Conservation (phyloP, 768 basidiomycete genomes). For the Xerocomus brunneocitrinus region DNA sequence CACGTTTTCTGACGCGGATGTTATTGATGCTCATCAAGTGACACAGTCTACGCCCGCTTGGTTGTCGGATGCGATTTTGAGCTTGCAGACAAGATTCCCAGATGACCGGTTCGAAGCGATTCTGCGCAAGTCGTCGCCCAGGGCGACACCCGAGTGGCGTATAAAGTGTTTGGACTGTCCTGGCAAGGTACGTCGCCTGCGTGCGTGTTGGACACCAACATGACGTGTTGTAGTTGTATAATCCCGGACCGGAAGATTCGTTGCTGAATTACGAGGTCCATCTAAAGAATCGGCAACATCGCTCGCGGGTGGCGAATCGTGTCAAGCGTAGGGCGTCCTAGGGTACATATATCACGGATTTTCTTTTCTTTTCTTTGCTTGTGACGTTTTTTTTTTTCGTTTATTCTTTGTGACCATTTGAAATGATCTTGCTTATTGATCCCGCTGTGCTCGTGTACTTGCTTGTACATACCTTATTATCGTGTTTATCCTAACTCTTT, state of each 20-base stretch:
- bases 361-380: neutral
- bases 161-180: slow-evolving; percentile 91
- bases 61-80: slow-evolving; percentile 62
- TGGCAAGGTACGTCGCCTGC: slow-evolving; percentile 59
- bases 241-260: slow-evolving; percentile 83
- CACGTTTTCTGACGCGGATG: slow-evolving; percentile 19
- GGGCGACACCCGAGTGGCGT: slow-evolving; percentile 76
- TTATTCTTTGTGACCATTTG: slow-evolving; percentile 10
- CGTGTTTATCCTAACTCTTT: slow-evolving; percentile 27
- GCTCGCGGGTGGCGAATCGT: slow-evolving; percentile 66
- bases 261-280: slow-evolving; percentile 91
- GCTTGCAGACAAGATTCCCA: slow-evolving; percentile 67
- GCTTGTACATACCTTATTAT: slow-evolving; percentile 36
- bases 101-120: slow-evolving; percentile 82
- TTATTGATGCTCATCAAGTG: slow-evolving; percentile 34
- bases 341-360: slow-evolving; percentile 15
- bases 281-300: slow-evolving; percentile 79
- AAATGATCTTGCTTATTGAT: slow-evolving; percentile 18
- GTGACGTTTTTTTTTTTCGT: neutral
- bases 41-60: slow-evolving; percentile 54
- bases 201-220: neutral
- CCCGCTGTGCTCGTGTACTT: slow-evolving; percentile 24
- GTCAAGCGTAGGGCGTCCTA: slow-evolving; percentile 19
- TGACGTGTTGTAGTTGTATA: slow-evolving; percentile 61
- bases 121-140: slow-evolving; percentile 51